Percentiles rank a stretch among this genome's conserved stretches.
Conservation (phyloP, 2,329 filamentous ascomycete species). For the Alternaria triticimaculans region DNA sequence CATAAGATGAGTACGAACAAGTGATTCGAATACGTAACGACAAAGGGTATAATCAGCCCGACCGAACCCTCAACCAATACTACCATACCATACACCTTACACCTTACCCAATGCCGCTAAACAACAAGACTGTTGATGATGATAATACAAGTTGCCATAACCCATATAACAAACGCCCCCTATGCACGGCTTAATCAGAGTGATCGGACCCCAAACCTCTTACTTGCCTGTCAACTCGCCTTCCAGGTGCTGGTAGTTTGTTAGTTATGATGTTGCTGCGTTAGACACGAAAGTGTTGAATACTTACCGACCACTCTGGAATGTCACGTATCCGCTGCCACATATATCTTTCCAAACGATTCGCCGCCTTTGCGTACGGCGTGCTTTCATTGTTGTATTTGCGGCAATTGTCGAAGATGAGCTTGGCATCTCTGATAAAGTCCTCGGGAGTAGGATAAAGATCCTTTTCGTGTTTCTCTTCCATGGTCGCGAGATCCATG, state of each 20-base stretch:
- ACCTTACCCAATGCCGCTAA: constrained; percentile 27
- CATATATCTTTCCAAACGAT: constrained; percentile 93
- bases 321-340: constrained; percentile 91
- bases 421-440: constrained; percentile 84
- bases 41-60: constrained; percentile 14
- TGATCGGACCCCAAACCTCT: not conserved
- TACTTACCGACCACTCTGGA: constrained; percentile 75
- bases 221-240: constrained; percentile 40
- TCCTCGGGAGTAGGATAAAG: constrained; percentile 91
- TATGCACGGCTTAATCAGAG: not conserved
- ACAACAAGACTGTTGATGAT: constrained; percentile 1
- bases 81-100: constrained; percentile 9
- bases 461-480: constrained; percentile 91
- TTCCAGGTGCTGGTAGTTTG: constrained; percentile 34
- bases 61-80: not conserved
- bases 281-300: not conserved
- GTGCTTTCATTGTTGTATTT: constrained; percentile 97
- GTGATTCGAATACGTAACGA: not conserved
- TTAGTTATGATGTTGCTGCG: constrained; percentile 3
- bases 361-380: constrained; percentile 92
- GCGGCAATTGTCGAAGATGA: constrained; percentile 94
- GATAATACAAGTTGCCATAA: not conserved
- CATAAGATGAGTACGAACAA: not conserved
- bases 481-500: constrained; percentile 97
- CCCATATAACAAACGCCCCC: not conserved